Evolutionary conservation across 2,329 filamentous ascomycete species (phyloP), one percentile per base, ranked within the genome.

Genomic region (Teratosphaeria nubilosa): DNA sequence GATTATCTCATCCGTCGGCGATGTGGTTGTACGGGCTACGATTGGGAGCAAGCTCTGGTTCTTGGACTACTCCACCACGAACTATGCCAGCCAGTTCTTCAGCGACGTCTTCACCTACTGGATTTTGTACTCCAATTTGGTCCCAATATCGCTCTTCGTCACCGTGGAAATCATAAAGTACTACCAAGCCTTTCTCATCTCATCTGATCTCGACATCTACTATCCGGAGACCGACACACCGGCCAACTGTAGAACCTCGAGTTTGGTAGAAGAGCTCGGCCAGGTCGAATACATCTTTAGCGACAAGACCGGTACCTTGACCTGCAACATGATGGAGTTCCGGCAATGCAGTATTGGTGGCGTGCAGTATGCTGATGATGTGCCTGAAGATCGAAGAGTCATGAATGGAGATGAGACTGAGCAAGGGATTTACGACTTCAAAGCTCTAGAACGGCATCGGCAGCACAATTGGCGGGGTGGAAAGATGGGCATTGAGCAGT

Each of bases 201-300:
- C 96, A 70, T 92, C 91, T 58, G 95, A 99, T 71, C 81, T 99
- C 58, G 94, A 99, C 71, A 99, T 99, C 66, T 99, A 99, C 75
- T 90, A 99, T 72, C 89, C 96, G 68, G 89, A 90, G 71, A 96
- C 87, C 0, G 91, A 99, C 68, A 99, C 92, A 0, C 91, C 94
- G 13, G 91, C 94, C 5, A 95, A 94, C 64, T 99, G 94, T 74
- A 85, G 94, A 67, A 99, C 94, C 0, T 97, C 92, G 1, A 96
- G 91, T 64, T 78, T 99, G 70, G 94, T 99, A 11, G 94, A 99
- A 75, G 95, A 99, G 70, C 77, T 99, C 51, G 94, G 94, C 57
- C 96, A 97, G 82, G 95, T 99, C 51, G 94, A 97, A 70, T 99
- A 95, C 69, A 94, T 99, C 63, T 99, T 99, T 73, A 96, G 91